Base-by-base conservation (phyloP, 176 grass and related monocot genomes). In the Alopecurus myosuroides region DNA sequence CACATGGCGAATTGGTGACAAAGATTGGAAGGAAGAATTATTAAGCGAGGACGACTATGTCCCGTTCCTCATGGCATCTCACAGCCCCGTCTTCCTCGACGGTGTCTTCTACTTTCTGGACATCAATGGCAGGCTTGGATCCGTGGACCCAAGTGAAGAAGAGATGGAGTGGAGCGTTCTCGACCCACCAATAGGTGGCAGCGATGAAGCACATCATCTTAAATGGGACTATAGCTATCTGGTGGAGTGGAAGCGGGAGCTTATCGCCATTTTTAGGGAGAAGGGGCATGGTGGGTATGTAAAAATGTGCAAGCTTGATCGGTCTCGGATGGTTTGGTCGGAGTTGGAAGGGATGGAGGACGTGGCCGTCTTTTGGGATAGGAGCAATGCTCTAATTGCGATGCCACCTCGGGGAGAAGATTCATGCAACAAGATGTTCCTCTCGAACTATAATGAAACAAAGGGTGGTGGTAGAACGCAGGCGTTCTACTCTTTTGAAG, bases 81-180 rank as follows among this genome's bases (percentile, higher is more conserved):
- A 75, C 1, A 75, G 2, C 71, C 71, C 45, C 1, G 28, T 75
- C 6, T 75, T 75, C 25, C 45, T 75, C 9, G 44, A 75, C 0
- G 71, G 4, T 3, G 1, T 20, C 0, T 31, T 34, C 18, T 75
- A 75, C 19, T 75, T 48, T 15, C 35, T 75, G 5, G 71, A 76
- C 30, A 45, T 53, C 18, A 76, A 76, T 76, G 85, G 46, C 22
- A 80, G 60, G 6, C 77, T 87, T 3, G 78, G 67, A 55, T 66
- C 66, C 40, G 23, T 82, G 60, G 71, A 82, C 63, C 19, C 68
- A 9, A 25, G 41, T 3, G 20, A 25, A 11, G 77, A 81, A 3
- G 61, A 81, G 11, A 41, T 64, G 35, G 62, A 69, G 7, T 87
- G 85, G 78, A 87, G 55, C 28, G 13, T 76, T 40, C 78, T 87